Evolutionary conservation across 768 basidiomycete species (phyloP).

Genomic region (Boletus patriciae): DNA sequence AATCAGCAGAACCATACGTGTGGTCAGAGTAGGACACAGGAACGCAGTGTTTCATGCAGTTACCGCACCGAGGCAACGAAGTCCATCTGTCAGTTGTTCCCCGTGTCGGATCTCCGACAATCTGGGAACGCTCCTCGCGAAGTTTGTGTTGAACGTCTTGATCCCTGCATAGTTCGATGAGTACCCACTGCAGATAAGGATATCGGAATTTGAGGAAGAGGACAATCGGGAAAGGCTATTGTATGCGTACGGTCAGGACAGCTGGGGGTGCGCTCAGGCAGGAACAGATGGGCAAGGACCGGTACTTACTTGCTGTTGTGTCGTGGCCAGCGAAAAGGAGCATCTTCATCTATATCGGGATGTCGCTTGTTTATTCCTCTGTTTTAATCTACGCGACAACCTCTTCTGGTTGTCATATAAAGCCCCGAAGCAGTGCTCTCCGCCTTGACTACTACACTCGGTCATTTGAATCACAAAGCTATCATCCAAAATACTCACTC

Average conservation of each 20-base stretch:
- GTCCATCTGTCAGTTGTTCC: conserved; percentile 45
- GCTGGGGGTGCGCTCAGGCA: conserved; percentile 10
- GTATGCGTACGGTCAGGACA: conserved; percentile 22
- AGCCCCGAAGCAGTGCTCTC: conserved; percentile 33
- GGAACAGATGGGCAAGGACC: background rate
- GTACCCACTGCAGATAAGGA: conserved; percentile 41
- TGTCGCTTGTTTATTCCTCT: background rate
- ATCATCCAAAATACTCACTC: conserved; percentile 23
- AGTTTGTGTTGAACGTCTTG: conserved; percentile 47
- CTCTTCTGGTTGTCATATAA: conserved; percentile 41
- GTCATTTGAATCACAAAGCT: background rate
- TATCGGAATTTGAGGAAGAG: background rate
- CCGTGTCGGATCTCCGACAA: conserved; percentile 50
- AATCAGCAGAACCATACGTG: conserved; percentile 19
- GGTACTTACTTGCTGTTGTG: conserved; percentile 38
- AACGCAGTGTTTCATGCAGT: conserved; percentile 45
- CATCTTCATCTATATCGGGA: conserved; percentile 32
- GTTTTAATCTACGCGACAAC: conserved; percentile 34
- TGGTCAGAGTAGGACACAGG: conserved; percentile 28
- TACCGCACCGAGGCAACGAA: conserved; percentile 58
- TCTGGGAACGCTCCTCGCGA: conserved; percentile 48
- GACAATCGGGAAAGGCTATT: background rate
- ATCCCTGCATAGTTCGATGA: conserved; percentile 52
- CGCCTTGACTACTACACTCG: conserved; percentile 35
- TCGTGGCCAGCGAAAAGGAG: conserved; percentile 44